Evolutionary conservation across 495 filamentous ascomycete genomes (phyloP), one percentile per base, ranked within the genome.

Genomic region (Aspergillus saccharolyticus): DNA sequence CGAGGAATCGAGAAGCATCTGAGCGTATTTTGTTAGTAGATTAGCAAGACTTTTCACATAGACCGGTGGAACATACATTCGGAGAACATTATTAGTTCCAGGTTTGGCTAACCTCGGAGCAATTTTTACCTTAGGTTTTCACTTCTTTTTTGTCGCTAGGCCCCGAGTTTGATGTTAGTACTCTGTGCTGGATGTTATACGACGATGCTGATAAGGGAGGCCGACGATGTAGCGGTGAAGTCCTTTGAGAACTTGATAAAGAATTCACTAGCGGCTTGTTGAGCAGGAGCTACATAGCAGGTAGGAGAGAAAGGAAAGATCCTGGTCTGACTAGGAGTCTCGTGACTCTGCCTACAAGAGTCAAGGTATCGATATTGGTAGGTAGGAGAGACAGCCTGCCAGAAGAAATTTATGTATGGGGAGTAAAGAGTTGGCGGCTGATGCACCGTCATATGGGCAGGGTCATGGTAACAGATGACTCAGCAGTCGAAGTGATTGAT

Each of bases 1-100:
- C 91, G 59, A 98, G 85, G 70, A 98, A 98, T 52, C 87, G 88
- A 53, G 95, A 97, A 63, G 94, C 94, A 88, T 98, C 94, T 98
- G 20, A 10, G 44, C 52, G 30, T 59, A n/a, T n/a, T 25, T 42
- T 44, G 47, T 52, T 55, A 62, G 33, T 39, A 15, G 33, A 5
- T 9, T 15, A 39, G 14, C 2, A 39, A 2, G 14, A 2, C 33
- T 39, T 39, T 12, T 6, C 7, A 12, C 33, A 39, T 39, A 6
- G 4, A 8, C 2, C 33, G 2, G 30, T 20, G 59, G 28, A 39
- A 80, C 92, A 78, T 83, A 96, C 92, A 97, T 87, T 96, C 93
- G 33, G 93, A 97, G 75, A 97, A 97, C 93, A 97, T 97, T 14
- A 50, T 45, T 12, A 24, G 15, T 50, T 39, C 33, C 7, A 8